Evolutionary conservation across 2,329 filamentous ascomycete species (phyloP), one percentile per base, ranked within the genome.

Genomic region (Pyrenophora graminea): DNA sequence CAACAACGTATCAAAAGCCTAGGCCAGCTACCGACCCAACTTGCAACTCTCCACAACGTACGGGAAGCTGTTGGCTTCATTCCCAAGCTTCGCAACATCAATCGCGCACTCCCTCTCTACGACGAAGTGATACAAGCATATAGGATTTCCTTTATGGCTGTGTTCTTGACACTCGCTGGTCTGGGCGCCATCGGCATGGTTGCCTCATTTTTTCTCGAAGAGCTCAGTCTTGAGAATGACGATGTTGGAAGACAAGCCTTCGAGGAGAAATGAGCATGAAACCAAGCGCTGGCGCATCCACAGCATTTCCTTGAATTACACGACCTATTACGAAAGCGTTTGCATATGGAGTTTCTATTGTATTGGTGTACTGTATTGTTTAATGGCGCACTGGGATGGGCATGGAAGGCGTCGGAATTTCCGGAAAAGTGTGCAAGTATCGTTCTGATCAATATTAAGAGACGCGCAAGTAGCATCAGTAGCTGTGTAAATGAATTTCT

Each of bases 31-130:
- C 52, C 52, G 8, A 31, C n/a, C 10, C 18, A 36, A 32, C n/a
- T 58, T 5, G 34, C 21, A 13, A 31, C 34, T 3, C 23, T 58
- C 6, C 13, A 33, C n/a, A 43, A 58, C 21, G 34, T 31, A 17
- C 19, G 17, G 2, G 23, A 40, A 10, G 55, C 55, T 13, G 36
- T 58, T 6, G 51, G 38, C 8, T 55, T 55, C 40, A 50, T 58
- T 8, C 51, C 55, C 6, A 18, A 27, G 18, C 39, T 53, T n/a
- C 27, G 40, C 12, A 15, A 2, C 6, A 36, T 34, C 27, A 13
- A 33, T n/a, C 27, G 13, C 9, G 6, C 27, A 10, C 6, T 25
- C 13, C 17, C 9, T 4, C 8, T 23, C 15, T 21, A 21, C 6
- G 15, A 23, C 3, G 30, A 9, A 3, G 18, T 43, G 3, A 23